Evolutionary conservation across 225 moss, liverwort and hornwort species (phyloP), one percentile per base, ranked within the genome.

Genomic region (Climacium dendroides): DNA sequence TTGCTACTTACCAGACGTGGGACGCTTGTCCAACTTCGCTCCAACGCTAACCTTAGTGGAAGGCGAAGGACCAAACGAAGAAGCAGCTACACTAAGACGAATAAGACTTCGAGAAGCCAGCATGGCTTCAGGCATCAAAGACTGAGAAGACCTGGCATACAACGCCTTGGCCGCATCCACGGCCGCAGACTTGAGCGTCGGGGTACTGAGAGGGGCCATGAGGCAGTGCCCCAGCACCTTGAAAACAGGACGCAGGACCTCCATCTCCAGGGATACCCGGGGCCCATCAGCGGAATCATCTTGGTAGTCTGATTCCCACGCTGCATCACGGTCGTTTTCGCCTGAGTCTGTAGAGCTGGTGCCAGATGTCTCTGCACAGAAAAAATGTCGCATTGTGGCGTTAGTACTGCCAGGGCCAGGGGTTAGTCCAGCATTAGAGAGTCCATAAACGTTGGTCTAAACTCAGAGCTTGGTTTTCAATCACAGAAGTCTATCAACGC

Each of bases 141-240:
- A 93, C 83, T 96, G 93, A 59, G 95, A 94, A 66, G 96, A 90
- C 75, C 98, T 93, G 26, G 94, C 98, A 92, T 95, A 98, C 62
- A 96, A 82, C 34, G 98, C 96, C 53, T 95, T 93, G 52, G 96
- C 94, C 74, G 98, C 94, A 47, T 91, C 89, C 63, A 89, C 76
- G 29, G 95, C 94, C 22, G 95, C 96, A 39, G 89, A 85, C 74
- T 95, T 96, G 64, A 96, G 85, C 14, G 91, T 92, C 53, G 87
- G 61, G 14, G 91, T 90, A 37, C 87, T 93, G 53, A 93, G 69
- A 75, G 94, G 86, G 32, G 88, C 95, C 96, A 98, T 94, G 61
- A 98, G 95, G 89, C 98, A 98, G 86, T 98, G 97, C 20, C 98
- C 98, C 39, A 97, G 94, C 50, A 95, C 93, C 93, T 95, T 97